A percentile compares a stretch with the other conserved stretches of the same genome.
These are phyloP conservation scores for Phlyctochytrium bullatum DNA, from an alignment of 192 early-diverging fungal genomes.

Conservation along the genomic window DNA sequence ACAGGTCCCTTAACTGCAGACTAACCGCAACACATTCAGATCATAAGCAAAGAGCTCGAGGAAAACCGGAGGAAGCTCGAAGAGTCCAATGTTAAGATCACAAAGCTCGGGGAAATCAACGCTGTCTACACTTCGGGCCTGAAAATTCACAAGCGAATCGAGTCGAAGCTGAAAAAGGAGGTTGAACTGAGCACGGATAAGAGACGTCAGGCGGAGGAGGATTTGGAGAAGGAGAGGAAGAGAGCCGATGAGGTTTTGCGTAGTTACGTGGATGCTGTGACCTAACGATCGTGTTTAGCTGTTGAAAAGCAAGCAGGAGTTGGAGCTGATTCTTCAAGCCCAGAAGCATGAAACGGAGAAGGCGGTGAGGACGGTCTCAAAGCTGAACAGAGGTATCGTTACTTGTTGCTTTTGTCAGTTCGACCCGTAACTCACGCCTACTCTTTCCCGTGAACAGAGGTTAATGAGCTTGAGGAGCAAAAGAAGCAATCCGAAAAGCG, in stretches of 20 bases:
- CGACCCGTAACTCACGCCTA: not conserved
- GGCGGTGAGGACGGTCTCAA: slow-evolving; percentile 40
- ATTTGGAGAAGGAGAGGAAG: slow-evolving; percentile 34
- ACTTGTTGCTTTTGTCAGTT: too few species aligned
- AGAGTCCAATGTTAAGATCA: slow-evolving; percentile 27
- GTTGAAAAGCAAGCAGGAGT: slow-evolving; percentile 23
- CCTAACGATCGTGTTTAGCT: slow-evolving; percentile 12
- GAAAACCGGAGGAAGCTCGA: slow-evolving; percentile 27
- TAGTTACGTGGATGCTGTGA: not conserved
- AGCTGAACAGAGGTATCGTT: slow-evolving; percentile 32
- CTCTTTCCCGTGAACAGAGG: slow-evolving; percentile 34
- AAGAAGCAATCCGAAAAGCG: slow-evolving; percentile 42
- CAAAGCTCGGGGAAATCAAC: slow-evolving; percentile 44
- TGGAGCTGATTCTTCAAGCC: slow-evolving; percentile 36
- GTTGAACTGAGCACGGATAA: slow-evolving; percentile 24
- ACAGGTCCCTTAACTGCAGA: not conserved
- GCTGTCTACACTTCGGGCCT: slow-evolving; percentile 42
- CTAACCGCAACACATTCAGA: slow-evolving; percentile 6
- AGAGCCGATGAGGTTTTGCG: slow-evolving; percentile 31
- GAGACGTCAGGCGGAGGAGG: slow-evolving; percentile 29
- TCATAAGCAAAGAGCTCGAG: slow-evolving; percentile 15
- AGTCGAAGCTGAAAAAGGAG: slow-evolving; percentile 49
- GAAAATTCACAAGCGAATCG: slow-evolving; percentile 50
- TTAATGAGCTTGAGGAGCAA: slow-evolving; percentile 19
- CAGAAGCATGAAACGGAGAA: slow-evolving; percentile 43